These are phyloP conservation scores for Leptographium lundbergii DNA, from an alignment of 2,329 filamentous ascomycete genomes.

Conservation along the genomic window DNA sequence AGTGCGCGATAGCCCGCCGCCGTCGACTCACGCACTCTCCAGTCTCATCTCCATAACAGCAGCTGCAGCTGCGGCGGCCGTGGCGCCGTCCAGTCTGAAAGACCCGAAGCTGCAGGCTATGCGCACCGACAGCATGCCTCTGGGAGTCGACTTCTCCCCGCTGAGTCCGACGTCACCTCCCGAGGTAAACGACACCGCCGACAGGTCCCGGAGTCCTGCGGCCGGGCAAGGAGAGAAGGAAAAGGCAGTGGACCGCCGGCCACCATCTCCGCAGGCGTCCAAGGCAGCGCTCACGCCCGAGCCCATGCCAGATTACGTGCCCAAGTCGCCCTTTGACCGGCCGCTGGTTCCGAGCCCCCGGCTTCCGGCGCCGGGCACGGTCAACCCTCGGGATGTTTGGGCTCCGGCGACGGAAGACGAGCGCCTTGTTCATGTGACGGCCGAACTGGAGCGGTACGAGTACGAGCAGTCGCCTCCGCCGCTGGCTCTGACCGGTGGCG, in stretches of 20 bases:
- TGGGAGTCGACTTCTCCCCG: conserved; percentile 9
- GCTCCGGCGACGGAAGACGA: conserved; percentile 25
- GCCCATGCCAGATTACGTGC: conserved; percentile 7
- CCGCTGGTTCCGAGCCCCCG: conserved; percentile 14
- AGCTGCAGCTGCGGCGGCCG: conserved; percentile 1
- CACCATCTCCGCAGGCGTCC: neutral
- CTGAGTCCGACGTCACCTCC: conserved; percentile 13
- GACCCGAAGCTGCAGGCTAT: conserved; percentile 1
- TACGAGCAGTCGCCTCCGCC: conserved; percentile 19
- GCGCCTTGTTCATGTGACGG: conserved; percentile 20
- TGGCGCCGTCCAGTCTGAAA: neutral
- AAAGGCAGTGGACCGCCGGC: neutral
- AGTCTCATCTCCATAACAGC: conserved; percentile 8
- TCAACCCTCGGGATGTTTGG: conserved; percentile 43
- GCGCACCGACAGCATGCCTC: conserved; percentile 7
- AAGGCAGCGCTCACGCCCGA: conserved; percentile 9
- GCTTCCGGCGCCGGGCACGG: conserved; percentile 30
- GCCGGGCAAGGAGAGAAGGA: neutral
- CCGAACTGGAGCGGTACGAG: conserved; percentile 22
- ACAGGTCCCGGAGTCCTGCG: neutral
- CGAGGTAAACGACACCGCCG: neutral
- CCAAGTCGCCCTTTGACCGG: conserved; percentile 7
- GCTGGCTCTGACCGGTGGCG: neutral
- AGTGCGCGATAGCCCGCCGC: neutral
- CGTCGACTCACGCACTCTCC: neutral